Evolutionary conservation across 2,329 filamentous ascomycete species (phyloP).

Genomic region (Parastagonospora nodorum): DNA sequence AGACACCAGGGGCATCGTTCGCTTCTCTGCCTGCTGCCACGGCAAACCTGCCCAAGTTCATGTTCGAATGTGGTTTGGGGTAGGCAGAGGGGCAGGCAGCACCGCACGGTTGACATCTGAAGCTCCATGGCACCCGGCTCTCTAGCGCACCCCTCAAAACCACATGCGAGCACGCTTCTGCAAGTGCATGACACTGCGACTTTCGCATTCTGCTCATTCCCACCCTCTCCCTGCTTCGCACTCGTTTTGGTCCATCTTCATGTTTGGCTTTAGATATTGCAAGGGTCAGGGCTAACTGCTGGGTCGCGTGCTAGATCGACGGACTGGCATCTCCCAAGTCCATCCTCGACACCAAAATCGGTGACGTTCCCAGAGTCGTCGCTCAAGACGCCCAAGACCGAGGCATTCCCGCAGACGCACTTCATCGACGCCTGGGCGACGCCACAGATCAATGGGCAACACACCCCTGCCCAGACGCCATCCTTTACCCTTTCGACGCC

Average conservation of each 20-base stretch:
- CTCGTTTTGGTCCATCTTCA: background rate
- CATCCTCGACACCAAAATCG: constrained; percentile 55
- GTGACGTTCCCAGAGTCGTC: constrained; percentile 46
- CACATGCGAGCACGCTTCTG: constrained; percentile 20
- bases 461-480: constrained; percentile 50
- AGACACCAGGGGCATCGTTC: constrained; percentile 13
- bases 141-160: constrained; percentile 22
- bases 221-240: constrained; percentile 6
- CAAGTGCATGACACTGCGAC: constrained; percentile 2
- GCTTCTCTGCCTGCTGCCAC: constrained; percentile 30
- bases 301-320: constrained; percentile 45
- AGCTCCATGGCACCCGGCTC: constrained; percentile 31
- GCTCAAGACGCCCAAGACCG: constrained; percentile 53
- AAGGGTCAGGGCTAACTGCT: constrained; percentile 43
- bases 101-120: constrained; percentile 40
- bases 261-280: constrained; percentile 20
- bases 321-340: constrained; percentile 58
- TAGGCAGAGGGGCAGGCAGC: constrained; percentile 44
- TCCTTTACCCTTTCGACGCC: constrained; percentile 44
- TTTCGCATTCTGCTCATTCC: constrained; percentile 8
- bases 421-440: constrained; percentile 58
- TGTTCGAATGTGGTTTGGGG: constrained; percentile 27
- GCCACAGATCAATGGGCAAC: constrained; percentile 48
- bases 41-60: constrained; percentile 18
- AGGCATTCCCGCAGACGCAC: constrained; percentile 48